Conservation (phyloP, 352 stramenopile species). For the Phytophthora pistaciae region DNA sequence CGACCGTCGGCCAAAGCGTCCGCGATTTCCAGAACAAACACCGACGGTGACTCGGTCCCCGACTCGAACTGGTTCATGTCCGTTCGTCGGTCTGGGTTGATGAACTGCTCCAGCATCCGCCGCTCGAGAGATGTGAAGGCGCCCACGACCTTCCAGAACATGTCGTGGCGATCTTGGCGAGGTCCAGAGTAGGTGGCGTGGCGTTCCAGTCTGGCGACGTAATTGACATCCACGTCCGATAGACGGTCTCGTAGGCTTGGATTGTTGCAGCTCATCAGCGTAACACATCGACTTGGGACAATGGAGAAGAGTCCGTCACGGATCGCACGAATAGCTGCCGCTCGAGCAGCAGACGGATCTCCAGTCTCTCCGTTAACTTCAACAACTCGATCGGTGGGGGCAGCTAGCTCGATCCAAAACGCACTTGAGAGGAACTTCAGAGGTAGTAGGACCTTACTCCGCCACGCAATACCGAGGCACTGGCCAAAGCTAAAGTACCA, state of each 20-base stretch:
- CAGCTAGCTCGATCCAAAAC: constrained; percentile 57
- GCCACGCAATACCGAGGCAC: constrained; percentile 73
- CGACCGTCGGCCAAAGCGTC: constrained; percentile 51
- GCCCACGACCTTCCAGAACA: constrained; percentile 57
- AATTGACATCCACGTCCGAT: constrained; percentile 43
- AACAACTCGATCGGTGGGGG: background rate
- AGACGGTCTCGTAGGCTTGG: constrained; percentile 39
- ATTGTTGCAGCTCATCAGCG: constrained; percentile 46
- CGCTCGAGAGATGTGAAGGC: constrained; percentile 60
- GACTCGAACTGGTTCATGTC: constrained; percentile 14
- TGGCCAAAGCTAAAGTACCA: constrained; percentile 71
- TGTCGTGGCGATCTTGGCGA: constrained; percentile 40
- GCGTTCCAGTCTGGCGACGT: constrained; percentile 35
- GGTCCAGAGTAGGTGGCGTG: constrained; percentile 39
- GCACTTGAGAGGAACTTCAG: constrained; percentile 55
- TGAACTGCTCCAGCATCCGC: constrained; percentile 52
- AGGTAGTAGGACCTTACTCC: constrained; percentile 50
- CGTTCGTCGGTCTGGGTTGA: constrained; percentile 37
- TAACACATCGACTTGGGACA: constrained; percentile 56
- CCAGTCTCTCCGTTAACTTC: background rate
- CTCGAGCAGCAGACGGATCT: constrained; percentile 3
- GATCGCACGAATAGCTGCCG: constrained; percentile 44
- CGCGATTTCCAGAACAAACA: constrained; percentile 57
- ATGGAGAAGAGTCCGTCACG: constrained; percentile 67
- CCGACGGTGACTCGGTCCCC: background rate